These are phyloP conservation scores for Pseudogymnoascus sp. DNA, from an alignment of 2,329 filamentous ascomycete species.

Conservation along the genomic window DNA sequence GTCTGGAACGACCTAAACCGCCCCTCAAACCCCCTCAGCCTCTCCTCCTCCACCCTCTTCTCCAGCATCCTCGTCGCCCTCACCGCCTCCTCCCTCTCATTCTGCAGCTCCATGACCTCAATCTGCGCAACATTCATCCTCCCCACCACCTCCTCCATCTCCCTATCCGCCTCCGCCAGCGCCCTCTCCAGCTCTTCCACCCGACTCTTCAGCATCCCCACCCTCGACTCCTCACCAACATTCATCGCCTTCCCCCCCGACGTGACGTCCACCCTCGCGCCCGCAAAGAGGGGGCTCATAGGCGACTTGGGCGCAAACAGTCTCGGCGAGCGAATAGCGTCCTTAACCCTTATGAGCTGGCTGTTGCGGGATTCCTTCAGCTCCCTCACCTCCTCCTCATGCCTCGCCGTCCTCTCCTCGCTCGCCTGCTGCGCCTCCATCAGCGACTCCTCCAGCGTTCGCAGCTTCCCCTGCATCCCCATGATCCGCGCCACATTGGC, in stretches of 20 bases:
- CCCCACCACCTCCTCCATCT: constrained; percentile 77
- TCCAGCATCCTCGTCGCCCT: constrained; percentile 63
- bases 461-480: constrained; percentile 71
- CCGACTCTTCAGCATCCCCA: constrained; percentile 65
- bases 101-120: constrained; percentile 71
- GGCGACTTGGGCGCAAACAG: constrained; percentile 50
- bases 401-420: constrained; percentile 71
- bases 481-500: constrained; percentile 75
- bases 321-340: constrained; percentile 39
- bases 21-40: constrained; percentile 22
- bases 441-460: constrained; percentile 74
- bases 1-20: constrained; percentile 18
- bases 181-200: constrained; percentile 81
- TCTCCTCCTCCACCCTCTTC: constrained; percentile 46
- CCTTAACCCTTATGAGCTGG: constrained; percentile 67
- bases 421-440: constrained; percentile 75
- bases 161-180: constrained; percentile 62
- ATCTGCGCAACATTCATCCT: constrained; percentile 78
- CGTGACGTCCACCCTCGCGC: constrained; percentile 39
- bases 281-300: constrained; percentile 52
- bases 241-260: constrained; percentile 48
- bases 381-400: constrained; percentile 74
- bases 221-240: constrained; percentile 63
- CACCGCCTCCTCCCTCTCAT: constrained; percentile 65
- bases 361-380: constrained; percentile 69